phyloP scores from a whole-genome alignment of 176 grass and related monocot species.

The Bothriochloa decipiens region DNA sequence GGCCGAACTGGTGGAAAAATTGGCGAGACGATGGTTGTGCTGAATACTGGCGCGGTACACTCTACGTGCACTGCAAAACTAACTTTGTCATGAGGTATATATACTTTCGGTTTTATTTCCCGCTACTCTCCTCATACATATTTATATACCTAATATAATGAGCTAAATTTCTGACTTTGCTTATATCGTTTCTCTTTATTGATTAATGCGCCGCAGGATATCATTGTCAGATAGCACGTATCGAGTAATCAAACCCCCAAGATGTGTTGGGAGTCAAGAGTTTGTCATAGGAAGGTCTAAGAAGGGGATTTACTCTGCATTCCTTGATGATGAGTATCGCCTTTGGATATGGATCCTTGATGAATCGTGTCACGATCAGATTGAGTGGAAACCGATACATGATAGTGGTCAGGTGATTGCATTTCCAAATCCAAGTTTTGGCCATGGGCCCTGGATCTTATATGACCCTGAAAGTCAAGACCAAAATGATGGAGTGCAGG shows the following conservation, averaged over 20 bases:
- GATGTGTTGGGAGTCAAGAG: no score
- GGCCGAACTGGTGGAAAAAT: neutral
- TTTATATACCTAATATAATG: no score
- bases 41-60: neutral
- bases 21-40: neutral
- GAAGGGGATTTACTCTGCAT: neutral
- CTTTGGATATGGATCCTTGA: neutral
- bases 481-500: neutral
- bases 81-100: neutral
- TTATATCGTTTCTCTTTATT: no score
- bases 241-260: neutral
- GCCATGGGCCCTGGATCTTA: neutral
- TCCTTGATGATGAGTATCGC: neutral
- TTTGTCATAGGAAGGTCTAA: neutral
- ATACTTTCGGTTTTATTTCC: no score
- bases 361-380: neutral
- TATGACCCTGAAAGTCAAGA: no score
- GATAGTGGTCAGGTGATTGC: neutral
- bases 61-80: neutral
- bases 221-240: neutral
- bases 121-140: no score
- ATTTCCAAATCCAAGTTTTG: neutral
- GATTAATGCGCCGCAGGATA: neutral
- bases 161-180: no score
- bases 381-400: neutral